phyloP scores from a whole-genome alignment of 2,329 filamentous ascomycete species.

The Proliferodiscus dingleyae region DNA sequence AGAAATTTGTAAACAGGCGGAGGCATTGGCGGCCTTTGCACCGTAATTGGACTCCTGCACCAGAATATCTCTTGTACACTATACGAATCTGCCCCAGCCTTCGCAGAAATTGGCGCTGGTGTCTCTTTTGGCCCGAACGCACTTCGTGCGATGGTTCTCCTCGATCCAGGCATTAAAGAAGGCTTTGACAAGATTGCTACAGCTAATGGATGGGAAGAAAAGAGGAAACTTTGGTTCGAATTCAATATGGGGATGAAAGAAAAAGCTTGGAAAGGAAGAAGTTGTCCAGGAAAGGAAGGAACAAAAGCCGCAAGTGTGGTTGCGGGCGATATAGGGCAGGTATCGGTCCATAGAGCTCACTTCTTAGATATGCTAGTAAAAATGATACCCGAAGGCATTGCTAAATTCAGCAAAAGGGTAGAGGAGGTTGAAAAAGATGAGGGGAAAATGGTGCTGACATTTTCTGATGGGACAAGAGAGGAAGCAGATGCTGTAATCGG shows the following conservation, averaged over 20 bases:
- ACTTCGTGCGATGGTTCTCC: slow-evolving; percentile 26
- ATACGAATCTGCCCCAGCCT: slow-evolving; percentile 29
- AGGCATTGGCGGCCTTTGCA: slow-evolving; percentile 28
- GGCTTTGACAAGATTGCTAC: slow-evolving; percentile 25
- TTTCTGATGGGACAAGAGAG: slow-evolving; percentile 41
- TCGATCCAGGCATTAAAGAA: slow-evolving; percentile 25
- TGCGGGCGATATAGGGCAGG: slow-evolving; percentile 22
- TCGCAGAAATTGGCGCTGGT: slow-evolving; percentile 31
- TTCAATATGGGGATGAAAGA: slow-evolving; percentile 25
- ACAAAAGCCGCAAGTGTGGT: slow-evolving; percentile 14
- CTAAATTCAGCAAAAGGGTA: slow-evolving; percentile 34
- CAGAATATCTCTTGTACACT: slow-evolving; percentile 27
- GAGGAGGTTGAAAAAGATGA: slow-evolving; percentile 27
- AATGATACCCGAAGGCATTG: slow-evolving; percentile 35
- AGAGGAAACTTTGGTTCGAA: slow-evolving; percentile 27
- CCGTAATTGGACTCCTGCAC: slow-evolving; percentile 28
- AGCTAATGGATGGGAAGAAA: slow-evolving; percentile 20
- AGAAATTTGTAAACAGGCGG: slow-evolving; percentile 17
- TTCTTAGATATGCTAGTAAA: slow-evolving; percentile 31
- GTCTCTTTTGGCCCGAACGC: slow-evolving; percentile 31
- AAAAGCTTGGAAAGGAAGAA: slow-evolving; percentile 19
- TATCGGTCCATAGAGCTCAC: slow-evolving; percentile 28
- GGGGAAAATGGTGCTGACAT: slow-evolving; percentile 32
- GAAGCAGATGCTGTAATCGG: slow-evolving; percentile 48
- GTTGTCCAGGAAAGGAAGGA: slow-evolving; percentile 17